Evolutionary conservation across 306 rosid species (phyloP), one percentile per base, ranked within the genome.

Genomic region (Psophocarpus tetragonolobus): DNA sequence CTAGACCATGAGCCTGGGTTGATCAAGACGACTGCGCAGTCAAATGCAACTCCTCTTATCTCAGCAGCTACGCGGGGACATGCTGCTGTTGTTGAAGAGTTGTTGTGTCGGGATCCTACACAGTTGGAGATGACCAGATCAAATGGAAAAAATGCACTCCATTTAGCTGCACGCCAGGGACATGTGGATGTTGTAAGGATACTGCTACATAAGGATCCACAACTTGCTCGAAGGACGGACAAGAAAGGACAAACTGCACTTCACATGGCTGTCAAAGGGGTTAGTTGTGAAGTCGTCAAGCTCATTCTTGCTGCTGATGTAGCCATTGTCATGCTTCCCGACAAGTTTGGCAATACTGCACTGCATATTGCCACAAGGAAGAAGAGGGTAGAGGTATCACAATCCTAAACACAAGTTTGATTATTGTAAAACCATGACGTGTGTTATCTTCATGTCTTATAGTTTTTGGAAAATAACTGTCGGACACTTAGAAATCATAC

Each of bases 341-440:
- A 92, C 80, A 94, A 71, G 88, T 94, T 90, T 70, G 90, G 93
- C 77, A 90, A 94, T 21, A 85, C 93, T 2, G 94, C 97, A 38
- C 87, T 94, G 58, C 98, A 94, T 84, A 80, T 92, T 23, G 98
- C 98, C 85, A 88, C 97, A n/a, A 87, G 97, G 85, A 94, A 94
- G 84, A 92, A 90, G 82, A 83, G 95, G 81, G 83, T 60, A 71
- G 91, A 94, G 97, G 98, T 94, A 87, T 54, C 61, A 9, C 41
- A 61, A 12, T 32, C 9, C 68, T 71, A 8, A 20, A 51, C 47
- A 47, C 17, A 21, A 56, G 35, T 26, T 57, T 50, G 38, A 29
- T 32, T 51, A 1, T 3, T 69, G 48, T 27, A 17, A 38, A 50
- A 54, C 57, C 51, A 51, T 8, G 17, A 47, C 12, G 41, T 6